A percentile compares a stretch with the other conserved stretches of the same genome.
Conservation (phyloP, 257 asterid species). For the Vinca minor region DNA sequence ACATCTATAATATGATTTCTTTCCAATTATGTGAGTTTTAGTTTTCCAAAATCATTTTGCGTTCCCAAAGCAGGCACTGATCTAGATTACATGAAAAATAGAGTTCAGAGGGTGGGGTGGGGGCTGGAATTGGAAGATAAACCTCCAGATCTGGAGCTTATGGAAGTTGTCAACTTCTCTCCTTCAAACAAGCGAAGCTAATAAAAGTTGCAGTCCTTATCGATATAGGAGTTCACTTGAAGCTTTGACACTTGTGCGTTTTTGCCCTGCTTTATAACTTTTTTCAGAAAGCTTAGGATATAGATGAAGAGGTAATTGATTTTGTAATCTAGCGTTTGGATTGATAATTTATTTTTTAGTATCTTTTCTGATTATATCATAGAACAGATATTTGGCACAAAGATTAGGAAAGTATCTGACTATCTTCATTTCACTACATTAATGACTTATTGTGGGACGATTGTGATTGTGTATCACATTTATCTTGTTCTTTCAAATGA, state of each 20-base stretch:
- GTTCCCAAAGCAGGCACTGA: neutral
- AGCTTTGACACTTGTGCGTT: neutral
- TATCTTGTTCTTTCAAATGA: no score
- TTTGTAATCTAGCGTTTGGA: neutral
- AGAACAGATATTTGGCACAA: neutral
- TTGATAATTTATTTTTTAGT: neutral
- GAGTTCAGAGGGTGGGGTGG: neutral
- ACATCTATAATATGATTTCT: neutral
- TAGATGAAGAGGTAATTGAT: neutral
- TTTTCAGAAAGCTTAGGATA: neutral
- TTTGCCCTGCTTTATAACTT: neutral
- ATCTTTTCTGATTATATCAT: neutral
- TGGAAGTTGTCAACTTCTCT: neutral
- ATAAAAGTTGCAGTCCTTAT: neutral
- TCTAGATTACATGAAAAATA: neutral
- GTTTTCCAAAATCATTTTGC: neutral
- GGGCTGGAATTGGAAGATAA: no score
- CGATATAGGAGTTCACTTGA: neutral
- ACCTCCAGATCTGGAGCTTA: neutral
- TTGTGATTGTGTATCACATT: no score
- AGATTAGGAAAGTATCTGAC: no score
- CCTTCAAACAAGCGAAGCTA: neutral
- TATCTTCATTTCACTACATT: no score
- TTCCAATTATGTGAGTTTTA: neutral
- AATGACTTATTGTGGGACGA: no score